A percentile compares a stretch with the other conserved stretches of the same genome.
These are phyloP conservation scores for Lactarius evosmus DNA, from an alignment of 768 basidiomycete genomes.

Conservation along the genomic window DNA sequence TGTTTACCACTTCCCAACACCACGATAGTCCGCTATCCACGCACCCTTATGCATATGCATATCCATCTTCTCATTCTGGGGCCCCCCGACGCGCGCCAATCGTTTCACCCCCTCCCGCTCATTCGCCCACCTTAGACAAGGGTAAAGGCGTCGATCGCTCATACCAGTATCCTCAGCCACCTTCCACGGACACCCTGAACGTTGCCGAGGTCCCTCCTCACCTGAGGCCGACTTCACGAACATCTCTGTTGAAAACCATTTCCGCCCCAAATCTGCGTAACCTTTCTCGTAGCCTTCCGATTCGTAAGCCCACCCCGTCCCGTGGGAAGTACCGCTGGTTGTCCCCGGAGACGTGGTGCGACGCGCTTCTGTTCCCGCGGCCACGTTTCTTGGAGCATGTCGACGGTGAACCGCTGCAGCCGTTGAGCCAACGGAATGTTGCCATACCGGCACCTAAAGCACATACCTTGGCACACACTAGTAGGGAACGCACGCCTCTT, in stretches of 20 bases:
- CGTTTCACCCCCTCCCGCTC: constrained; percentile 25
- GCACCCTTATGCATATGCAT: constrained; percentile 54
- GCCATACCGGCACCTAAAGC: constrained; percentile 4
- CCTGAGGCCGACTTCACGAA: constrained; percentile 33
- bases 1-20: constrained; percentile 27
- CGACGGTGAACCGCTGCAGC: constrained; percentile 35
- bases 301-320: constrained; percentile 28
- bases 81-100: constrained; percentile 25
- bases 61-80: constrained; percentile 31
- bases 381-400: constrained; percentile 56
- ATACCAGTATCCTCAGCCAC: constrained; percentile 26
- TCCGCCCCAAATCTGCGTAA: constrained; percentile 64
- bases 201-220: constrained; percentile 33
- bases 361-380: constrained; percentile 71
- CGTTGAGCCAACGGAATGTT: constrained; percentile 7
- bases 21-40: constrained; percentile 28
- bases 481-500: neutral
- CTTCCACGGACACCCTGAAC: constrained; percentile 38
- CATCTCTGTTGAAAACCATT: constrained; percentile 49
- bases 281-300: constrained; percentile 19
- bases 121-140: constrained; percentile 31
- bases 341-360: constrained; percentile 77
- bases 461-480: neutral
- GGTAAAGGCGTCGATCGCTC: constrained; percentile 28
- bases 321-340: constrained; percentile 63